phyloP scores from a whole-genome alignment of 208 protist genomes.

The Wallacemonas sp. region DNA sequence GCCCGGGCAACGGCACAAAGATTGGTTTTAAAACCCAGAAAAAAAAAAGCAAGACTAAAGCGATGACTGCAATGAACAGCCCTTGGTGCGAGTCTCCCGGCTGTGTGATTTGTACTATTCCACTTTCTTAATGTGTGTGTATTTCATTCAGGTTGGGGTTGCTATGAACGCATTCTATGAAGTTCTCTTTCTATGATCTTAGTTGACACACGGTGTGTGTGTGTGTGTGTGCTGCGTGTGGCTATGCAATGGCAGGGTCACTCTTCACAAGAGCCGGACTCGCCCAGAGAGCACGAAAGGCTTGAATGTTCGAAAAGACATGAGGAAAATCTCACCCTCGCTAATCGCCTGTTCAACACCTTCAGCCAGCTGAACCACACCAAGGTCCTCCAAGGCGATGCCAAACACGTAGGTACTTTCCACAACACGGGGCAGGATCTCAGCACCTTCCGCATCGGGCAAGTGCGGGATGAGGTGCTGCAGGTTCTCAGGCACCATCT shows the following conservation, averaged over 20 bases:
- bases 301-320: conserved; percentile 71
- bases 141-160: neutral
- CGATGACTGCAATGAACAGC: no score
- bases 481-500: conserved; percentile 49
- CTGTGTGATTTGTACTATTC: neutral
- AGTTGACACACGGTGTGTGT: no score
- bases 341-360: conserved; percentile 67
- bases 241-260: no score
- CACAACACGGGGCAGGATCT: conserved; percentile 77
- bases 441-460: conserved; percentile 66
- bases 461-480: conserved; percentile 66
- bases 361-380: conserved; percentile 71
- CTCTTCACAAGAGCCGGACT: conserved; percentile 59
- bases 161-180: neutral
- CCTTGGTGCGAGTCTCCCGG: no score
- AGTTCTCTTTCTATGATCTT: no score
- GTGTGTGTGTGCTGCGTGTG: no score
- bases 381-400: conserved; percentile 74
- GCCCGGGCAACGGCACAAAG: no score
- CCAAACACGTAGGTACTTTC: conserved; percentile 81
- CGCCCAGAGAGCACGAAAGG: conserved; percentile 71
- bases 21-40: no score
- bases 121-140: neutral
- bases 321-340: conserved; percentile 81
- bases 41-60: no score